Conservation (phyloP, 192 early-diverging fungal species). For the Rhizophagus clarus region DNA sequence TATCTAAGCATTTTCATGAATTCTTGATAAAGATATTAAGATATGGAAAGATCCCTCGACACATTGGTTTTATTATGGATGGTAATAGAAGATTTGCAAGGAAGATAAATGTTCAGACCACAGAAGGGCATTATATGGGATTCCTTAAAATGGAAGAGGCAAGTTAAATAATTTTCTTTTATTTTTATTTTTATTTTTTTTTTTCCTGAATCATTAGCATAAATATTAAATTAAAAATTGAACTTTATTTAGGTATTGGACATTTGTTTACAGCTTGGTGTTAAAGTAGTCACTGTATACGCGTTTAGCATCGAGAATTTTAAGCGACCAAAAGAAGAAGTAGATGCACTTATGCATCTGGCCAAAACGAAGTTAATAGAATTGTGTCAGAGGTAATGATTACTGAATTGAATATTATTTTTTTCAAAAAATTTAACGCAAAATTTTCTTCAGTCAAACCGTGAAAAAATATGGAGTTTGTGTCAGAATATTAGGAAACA, state of each 20-base stretch:
- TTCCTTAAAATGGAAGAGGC: constrained; percentile 80
- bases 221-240: neutral
- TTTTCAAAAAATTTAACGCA: neutral
- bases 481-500: constrained; percentile 83
- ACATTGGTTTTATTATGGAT: constrained; percentile 97
- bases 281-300: constrained; percentile 88
- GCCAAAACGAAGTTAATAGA: constrained; percentile 76
- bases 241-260: constrained; percentile 66
- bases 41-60: constrained; percentile 82
- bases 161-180: constrained; percentile 7
- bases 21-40: constrained; percentile 41
- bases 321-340: constrained; percentile 82
- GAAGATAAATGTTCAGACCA: constrained; percentile 55
- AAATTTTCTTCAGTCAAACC: constrained; percentile 57
- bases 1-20: neutral
- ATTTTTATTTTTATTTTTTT: neutral
- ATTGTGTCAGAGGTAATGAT: constrained; percentile 70
- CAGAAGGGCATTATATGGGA: constrained; percentile 80
- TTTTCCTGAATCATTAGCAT: constrained; percentile 3
- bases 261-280: constrained; percentile 84
- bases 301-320: constrained; percentile 99
- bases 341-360: constrained; percentile 82
- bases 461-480: constrained; percentile 71
- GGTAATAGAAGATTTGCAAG: constrained; percentile 93
- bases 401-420: constrained; percentile 1